Base-by-base conservation (phyloP, 352 stramenopile species). In the Peronosclerospora sorghi region DNA sequence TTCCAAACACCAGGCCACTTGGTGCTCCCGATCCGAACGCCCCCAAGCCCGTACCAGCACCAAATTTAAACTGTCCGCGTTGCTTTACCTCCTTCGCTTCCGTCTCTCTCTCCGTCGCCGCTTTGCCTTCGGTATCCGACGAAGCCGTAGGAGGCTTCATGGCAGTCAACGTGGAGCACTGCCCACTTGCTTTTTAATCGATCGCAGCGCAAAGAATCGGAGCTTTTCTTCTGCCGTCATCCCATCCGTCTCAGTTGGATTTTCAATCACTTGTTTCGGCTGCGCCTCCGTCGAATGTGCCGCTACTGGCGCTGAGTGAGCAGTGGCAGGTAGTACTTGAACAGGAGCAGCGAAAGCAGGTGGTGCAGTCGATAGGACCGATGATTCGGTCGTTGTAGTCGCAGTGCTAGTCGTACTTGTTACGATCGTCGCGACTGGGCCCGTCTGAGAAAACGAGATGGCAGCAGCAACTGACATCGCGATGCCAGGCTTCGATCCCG, bases 1-100 rank as follows among this genome's bases (percentile, higher is more conserved):
- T 86, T 38, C 77, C 77, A 51, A 89, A 89, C 19, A 86, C 69
- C 4, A 89, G 62, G 2, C 67, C 65, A 19, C 68, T 70, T 0
- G 77, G 51, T 21, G 59, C 58, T 8, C 73, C 68, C 2, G 68
- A 70, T 28, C 68, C 74, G 27, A 82, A 83, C 15, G 63, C 55
- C 10, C 54, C 52, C 35, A 75, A 75, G 19, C 47, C 49, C 10
- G 53, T 46, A 15, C 55, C 36, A 28, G 59, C 29, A n/a, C n/a
- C n/a, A 10, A 73, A 43, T 38, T 73, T 64, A 8, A 75, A 76
- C 29, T 66, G 37, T 28, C 27, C 59, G 4, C 34, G 51, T 17
- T 35, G 63, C 21, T 26, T 26, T 3, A 6, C 4, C 9, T 54
- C 41, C 8, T 44, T 49, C 17, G 44, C 21, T 8, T 51, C 26